Conservation (phyloP, 257 asterid genomes). For the Misopates orontium region DNA sequence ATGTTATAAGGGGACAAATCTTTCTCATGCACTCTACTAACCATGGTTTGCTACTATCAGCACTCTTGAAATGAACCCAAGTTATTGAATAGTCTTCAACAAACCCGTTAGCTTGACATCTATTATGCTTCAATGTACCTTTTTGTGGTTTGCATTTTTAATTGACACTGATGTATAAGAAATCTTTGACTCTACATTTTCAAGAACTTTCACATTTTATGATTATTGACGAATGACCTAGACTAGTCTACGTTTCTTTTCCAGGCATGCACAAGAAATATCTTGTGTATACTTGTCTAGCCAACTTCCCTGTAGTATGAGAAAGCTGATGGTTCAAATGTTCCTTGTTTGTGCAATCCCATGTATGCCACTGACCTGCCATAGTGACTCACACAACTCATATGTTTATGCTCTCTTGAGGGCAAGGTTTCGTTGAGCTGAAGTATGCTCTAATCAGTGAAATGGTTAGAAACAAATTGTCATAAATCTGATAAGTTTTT, state of each 20-base stretch:
- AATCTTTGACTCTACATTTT: too few relatives aligned
- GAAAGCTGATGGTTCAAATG: constrained; percentile 5
- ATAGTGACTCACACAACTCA: background rate
- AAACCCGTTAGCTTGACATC: background rate
- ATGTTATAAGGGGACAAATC: too few relatives aligned
- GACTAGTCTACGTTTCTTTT: constrained; percentile 3
- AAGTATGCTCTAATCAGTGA: constrained; percentile 1
- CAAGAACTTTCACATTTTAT: background rate
- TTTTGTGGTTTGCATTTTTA: background rate
- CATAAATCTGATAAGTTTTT: constrained; percentile 11
- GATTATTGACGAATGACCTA: background rate
- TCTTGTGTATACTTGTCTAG: constrained; percentile 8
- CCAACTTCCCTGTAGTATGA: background rate
- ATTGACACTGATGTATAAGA: background rate
- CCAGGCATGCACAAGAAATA: constrained; percentile 11
- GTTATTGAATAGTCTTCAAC: background rate
- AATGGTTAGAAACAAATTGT: constrained; percentile 6
- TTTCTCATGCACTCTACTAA: too few relatives aligned
- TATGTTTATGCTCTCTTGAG: constrained; percentile 13
- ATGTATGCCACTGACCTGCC: background rate
- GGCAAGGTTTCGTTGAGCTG: constrained; percentile 18
- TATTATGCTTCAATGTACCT: too few relatives aligned
- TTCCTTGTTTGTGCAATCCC: background rate
- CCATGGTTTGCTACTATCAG: constrained; percentile 1
- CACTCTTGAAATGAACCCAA: background rate